Conservation (phyloP, 768 basidiomycete genomes). For the Lactifluus piperatus region DNA sequence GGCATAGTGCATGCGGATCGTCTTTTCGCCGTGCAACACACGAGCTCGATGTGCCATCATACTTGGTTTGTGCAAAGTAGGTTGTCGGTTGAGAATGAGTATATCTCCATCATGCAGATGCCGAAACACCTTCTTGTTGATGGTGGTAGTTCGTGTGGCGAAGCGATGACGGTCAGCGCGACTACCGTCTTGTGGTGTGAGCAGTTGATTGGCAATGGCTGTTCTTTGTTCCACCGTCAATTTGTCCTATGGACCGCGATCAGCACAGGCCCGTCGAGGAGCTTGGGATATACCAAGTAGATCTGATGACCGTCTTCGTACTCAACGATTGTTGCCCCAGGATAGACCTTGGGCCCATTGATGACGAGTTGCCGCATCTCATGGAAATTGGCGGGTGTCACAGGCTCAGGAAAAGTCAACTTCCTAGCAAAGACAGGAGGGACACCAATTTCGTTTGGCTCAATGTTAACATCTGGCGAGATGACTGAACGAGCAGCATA, state of each 20-base stretch:
- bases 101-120: conserved; percentile 94
- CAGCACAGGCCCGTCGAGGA: neutral
- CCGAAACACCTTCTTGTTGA: conserved; percentile 97
- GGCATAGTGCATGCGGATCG: conserved; percentile 99
- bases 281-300: conserved; percentile 50
- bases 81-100: conserved; percentile 93
- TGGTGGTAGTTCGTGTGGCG: conserved; percentile 63
- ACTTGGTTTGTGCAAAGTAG: conserved; percentile 96
- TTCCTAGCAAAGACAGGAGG: conserved; percentile 97
- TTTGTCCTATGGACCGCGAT: conserved; percentile 51
- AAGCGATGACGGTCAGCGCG: conserved; percentile 43
- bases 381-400: conserved; percentile 84
- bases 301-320: conserved; percentile 89
- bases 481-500: conserved; percentile 99
- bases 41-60: conserved; percentile 98
- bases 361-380: conserved; percentile 86
- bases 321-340: conserved; percentile 91
- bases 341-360: conserved; percentile 79
- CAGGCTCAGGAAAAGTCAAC: conserved; percentile 95
- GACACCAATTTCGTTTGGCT: conserved; percentile 96
- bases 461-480: conserved; percentile 98
- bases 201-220: conserved; percentile 89
- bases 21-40: conserved; percentile 92
- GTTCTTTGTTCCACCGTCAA: conserved; percentile 82
- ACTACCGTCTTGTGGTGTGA: conserved; percentile 83